phyloP scores from a whole-genome alignment of 2,329 filamentous ascomycete genomes.

The Bipolaris gigantea region DNA sequence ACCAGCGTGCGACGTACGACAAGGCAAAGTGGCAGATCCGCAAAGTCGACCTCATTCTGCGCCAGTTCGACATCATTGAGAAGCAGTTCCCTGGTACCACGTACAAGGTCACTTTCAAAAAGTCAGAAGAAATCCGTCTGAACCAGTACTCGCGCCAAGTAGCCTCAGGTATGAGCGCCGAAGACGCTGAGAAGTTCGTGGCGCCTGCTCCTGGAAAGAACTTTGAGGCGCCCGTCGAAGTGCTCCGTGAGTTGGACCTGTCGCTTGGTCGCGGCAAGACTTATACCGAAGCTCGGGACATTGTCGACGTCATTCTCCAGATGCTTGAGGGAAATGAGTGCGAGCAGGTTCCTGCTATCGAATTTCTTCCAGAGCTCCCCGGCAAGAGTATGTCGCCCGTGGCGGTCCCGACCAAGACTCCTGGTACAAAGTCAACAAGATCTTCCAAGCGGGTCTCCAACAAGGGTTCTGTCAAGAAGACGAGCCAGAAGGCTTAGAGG shows the following conservation, averaged over 20 bases:
- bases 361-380: constrained; percentile 36
- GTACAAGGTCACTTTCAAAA: constrained; percentile 41
- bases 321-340: constrained; percentile 33
- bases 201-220: constrained; percentile 22
- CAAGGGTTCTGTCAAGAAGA: constrained; percentile 34
- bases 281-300: constrained; percentile 20
- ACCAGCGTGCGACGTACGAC: constrained; percentile 46
- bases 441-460: constrained; percentile 19
- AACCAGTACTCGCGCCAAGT: constrained; percentile 33
- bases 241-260: constrained; percentile 36
- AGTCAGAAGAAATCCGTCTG: constrained; percentile 40
- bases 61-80: constrained; percentile 41
- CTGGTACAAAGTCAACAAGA: constrained; percentile 11
- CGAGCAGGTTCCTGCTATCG: constrained; percentile 34
- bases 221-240: constrained; percentile 39
- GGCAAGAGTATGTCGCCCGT: constrained; percentile 17
- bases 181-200: constrained; percentile 17
- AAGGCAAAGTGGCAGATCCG: constrained; percentile 39
- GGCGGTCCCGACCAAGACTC: constrained; percentile 14
- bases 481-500: constrained; percentile 14
- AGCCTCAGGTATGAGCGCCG: constrained; percentile 14
- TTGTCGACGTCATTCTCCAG: constrained; percentile 31
- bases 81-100: constrained; percentile 32
- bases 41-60: constrained; percentile 39
- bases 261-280: constrained; percentile 28